These are phyloP conservation scores for Carnegiea gigantea DNA, from an alignment of 179 eudicot genomes.

Conservation along the genomic window DNA sequence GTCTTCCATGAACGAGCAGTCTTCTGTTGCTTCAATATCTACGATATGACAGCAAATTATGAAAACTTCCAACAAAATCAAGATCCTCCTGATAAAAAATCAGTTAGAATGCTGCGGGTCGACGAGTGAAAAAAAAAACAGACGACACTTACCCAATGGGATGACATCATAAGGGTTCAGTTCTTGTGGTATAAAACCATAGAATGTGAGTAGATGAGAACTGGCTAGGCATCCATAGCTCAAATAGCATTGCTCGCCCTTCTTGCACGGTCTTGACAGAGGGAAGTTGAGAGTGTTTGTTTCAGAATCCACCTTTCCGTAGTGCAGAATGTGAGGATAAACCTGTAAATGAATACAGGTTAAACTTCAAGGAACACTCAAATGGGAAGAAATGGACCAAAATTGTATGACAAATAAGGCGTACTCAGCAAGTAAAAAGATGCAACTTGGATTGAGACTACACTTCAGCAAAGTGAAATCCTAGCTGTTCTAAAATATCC, in stretches of 20 bases:
- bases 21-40: constrained; percentile 50
- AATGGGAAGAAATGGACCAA: background rate
- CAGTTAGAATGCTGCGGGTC: background rate
- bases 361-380: background rate
- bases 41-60: constrained; percentile 15
- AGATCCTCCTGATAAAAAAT: background rate
- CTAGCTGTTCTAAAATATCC: background rate
- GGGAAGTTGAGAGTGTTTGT: constrained; percentile 73
- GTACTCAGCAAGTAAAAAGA: background rate
- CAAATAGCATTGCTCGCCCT: constrained; percentile 83
- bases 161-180: constrained; percentile 77
- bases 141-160: constrained; percentile 61
- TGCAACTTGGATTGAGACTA: background rate
- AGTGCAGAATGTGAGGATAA: constrained; percentile 78
- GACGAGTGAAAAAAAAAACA: background rate
- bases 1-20: constrained; percentile 33
- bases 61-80: background rate
- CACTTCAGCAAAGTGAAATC: no score
- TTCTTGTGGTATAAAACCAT: constrained; percentile 77
- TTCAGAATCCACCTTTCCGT: constrained; percentile 69
- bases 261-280: constrained; percentile 73
- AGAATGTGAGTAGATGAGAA: constrained; percentile 86
- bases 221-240: constrained; percentile 86
- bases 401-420: background rate
- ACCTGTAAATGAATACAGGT: constrained; percentile 41